Evolutionary conservation across 129 eudicot species (phyloP).

Genomic region (Gnaphalium uliginosum): DNA sequence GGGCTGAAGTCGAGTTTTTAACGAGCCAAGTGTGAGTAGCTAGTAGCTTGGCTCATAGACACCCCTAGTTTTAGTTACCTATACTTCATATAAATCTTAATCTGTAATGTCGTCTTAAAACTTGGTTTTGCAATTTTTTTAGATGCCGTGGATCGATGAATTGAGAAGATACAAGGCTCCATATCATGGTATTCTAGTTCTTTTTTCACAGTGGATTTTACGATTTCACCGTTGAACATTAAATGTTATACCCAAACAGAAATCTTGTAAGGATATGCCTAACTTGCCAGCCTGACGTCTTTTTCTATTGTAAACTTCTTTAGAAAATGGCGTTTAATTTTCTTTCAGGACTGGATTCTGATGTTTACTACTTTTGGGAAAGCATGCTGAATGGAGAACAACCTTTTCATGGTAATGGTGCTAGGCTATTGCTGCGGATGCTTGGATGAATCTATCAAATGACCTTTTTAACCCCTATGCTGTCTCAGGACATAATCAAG

Average conservation of each 20-base stretch:
- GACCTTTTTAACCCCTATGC: constrained; percentile 15
- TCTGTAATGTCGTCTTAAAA: neutral
- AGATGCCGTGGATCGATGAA: constrained; percentile 99
- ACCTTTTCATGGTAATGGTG: constrained; percentile 5
- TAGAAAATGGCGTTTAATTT: neutral
- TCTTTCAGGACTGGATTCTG: constrained; percentile 9
- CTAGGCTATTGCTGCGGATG: constrained; percentile 2
- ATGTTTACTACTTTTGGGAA: neutral
- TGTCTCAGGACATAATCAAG: constrained; percentile 28
- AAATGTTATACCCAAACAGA: neutral
- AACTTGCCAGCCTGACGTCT: neutral
- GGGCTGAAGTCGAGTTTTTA: too few relatives aligned
- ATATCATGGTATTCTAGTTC: constrained; percentile 35
- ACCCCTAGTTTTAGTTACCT: neutral
- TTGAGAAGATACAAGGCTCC: constrained; percentile 36
- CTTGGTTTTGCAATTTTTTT: constrained; percentile 21
- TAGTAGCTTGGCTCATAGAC: too few relatives aligned
- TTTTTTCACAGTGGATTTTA: neutral
- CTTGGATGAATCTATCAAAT: neutral
- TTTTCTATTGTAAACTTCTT: neutral
- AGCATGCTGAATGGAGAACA: constrained; percentile 8
- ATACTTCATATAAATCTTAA: neutral
- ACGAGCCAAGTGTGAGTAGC: too few relatives aligned
- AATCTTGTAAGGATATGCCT: neutral
- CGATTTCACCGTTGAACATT: neutral